Evolutionary conservation across 345 rosid species (phyloP).

Genomic region (Aquilaria yunnanensis): DNA sequence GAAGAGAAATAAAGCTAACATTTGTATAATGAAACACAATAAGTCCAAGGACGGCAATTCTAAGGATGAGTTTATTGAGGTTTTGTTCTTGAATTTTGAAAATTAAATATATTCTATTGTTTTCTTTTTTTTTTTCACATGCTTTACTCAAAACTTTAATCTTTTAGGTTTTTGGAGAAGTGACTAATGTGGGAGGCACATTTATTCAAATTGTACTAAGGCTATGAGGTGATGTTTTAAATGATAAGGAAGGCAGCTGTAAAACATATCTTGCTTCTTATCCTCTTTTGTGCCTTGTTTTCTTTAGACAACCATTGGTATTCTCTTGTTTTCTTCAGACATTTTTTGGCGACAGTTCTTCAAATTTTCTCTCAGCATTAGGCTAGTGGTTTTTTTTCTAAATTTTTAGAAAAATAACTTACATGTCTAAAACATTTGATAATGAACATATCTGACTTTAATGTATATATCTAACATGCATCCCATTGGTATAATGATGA

Average conservation of each 20-base stretch:
- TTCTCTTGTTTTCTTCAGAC: constrained; percentile 3
- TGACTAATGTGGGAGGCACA: constrained; percentile 70
- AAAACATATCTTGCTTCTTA: constrained; percentile 52
- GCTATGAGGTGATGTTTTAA: constrained; percentile 84
- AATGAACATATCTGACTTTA: no score
- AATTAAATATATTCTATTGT: not conserved
- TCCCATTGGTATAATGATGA: no score
- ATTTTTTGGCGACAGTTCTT: not conserved
- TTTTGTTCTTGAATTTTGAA: constrained; percentile 18
- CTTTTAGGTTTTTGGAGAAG: constrained; percentile 69
- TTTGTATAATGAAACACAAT: constrained; percentile 69
- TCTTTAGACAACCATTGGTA: constrained; percentile 71
- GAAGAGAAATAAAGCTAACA: constrained; percentile 73
- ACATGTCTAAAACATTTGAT: not conserved
- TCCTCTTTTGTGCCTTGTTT: constrained; percentile 49
- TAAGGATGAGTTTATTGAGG: constrained; percentile 88
- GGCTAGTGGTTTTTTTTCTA: not conserved
- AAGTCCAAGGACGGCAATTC: constrained; percentile 67
- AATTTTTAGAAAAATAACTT: not conserved
- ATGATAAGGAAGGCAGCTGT: constrained; percentile 48
- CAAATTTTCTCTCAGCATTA: not conserved
- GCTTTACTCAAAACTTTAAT: constrained; percentile 11
- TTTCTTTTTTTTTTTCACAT: constrained; percentile 5
- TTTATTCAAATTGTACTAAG: constrained; percentile 82
- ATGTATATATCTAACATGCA: not conserved